Evolutionary conservation across 306 rosid species (phyloP).

Genomic region (Oemleria cerasiformis): DNA sequence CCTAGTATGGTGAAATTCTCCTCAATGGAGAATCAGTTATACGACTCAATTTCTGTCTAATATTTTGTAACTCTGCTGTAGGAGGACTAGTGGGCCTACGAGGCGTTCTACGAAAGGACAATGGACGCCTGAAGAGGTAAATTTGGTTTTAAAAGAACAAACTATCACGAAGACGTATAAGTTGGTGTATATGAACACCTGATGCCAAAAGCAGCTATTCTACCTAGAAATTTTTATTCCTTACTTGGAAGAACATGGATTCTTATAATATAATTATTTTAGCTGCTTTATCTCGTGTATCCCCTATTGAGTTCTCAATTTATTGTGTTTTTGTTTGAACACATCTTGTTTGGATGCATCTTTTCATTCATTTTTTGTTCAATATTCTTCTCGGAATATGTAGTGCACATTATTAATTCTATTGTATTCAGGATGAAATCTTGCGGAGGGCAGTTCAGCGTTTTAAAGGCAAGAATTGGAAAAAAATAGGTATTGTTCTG

Average conservation of each 20-base stretch:
- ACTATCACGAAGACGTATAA: not conserved
- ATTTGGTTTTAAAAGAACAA: not conserved
- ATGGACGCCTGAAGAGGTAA: slow-evolving; percentile 94
- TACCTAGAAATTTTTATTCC: not conserved
- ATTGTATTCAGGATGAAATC: slow-evolving; percentile 64
- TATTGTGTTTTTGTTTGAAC: not conserved
- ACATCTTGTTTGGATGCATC: not conserved
- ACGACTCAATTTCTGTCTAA: slow-evolving; percentile 17
- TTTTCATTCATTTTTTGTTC: not conserved
- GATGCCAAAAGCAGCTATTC: not conserved
- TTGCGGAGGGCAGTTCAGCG: slow-evolving; percentile 81
- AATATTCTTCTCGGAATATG: not conserved
- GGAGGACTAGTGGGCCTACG: slow-evolving; percentile 98
- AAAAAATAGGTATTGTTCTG: slow-evolving; percentile 74
- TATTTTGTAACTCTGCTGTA: slow-evolving; percentile 28
- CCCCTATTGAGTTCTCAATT: not conserved
- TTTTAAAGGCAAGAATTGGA: slow-evolving; percentile 96
- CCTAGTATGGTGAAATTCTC: not conserved
- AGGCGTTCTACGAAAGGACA: slow-evolving; percentile 99
- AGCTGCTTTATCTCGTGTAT: not conserved
- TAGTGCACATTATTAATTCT: slow-evolving; percentile 24
- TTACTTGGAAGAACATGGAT: not conserved
- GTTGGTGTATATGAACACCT: not conserved
- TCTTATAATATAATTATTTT: not conserved
- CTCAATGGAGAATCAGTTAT: slow-evolving; percentile 11